These are phyloP conservation scores for Calonectria leucothoes DNA, from an alignment of 2,329 filamentous ascomycete genomes.

Conservation along the genomic window DNA sequence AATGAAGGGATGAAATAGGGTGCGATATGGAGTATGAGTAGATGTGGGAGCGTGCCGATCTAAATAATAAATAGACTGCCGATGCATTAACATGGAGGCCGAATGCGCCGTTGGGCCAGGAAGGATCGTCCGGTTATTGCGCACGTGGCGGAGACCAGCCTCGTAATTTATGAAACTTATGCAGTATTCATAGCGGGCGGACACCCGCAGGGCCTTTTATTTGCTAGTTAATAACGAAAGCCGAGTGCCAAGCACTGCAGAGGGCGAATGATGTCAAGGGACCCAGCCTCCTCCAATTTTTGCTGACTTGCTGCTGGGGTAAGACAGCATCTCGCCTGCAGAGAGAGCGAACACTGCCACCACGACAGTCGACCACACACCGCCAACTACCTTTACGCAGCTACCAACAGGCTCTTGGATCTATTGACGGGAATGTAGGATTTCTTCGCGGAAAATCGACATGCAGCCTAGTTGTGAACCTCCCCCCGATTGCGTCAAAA, in stretches of 20 bases:
- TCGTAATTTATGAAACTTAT: constrained; percentile 10
- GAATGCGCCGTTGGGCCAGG: not conserved
- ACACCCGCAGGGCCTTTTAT: not conserved
- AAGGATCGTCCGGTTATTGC: not conserved
- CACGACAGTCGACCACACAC: not conserved
- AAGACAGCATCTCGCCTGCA: not conserved
- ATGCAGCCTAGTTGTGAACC: not conserved
- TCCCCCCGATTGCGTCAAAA: not conserved
- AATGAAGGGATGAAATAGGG: not conserved
- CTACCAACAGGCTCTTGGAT: not conserved
- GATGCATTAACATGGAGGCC: not conserved
- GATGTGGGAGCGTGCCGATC: not conserved
- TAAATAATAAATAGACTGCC: constrained; percentile 1
- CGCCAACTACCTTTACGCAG: not conserved
- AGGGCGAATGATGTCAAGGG: not conserved
- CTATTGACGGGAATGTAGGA: not conserved
- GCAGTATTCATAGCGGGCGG: not conserved
- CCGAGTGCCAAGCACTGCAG: not conserved
- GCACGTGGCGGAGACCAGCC: constrained; percentile 5
- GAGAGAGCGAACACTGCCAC: not conserved
- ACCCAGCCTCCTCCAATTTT: not conserved
- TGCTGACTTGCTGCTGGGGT: not conserved
- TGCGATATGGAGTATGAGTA: not conserved
- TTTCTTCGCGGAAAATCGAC: not conserved
- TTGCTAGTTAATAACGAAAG: not conserved